A percentile compares a stretch with the other conserved stretches of the same genome.
phyloP scores from a whole-genome alignment of 148 eudicot genomes.

The Camellia lanceoleosa region DNA sequence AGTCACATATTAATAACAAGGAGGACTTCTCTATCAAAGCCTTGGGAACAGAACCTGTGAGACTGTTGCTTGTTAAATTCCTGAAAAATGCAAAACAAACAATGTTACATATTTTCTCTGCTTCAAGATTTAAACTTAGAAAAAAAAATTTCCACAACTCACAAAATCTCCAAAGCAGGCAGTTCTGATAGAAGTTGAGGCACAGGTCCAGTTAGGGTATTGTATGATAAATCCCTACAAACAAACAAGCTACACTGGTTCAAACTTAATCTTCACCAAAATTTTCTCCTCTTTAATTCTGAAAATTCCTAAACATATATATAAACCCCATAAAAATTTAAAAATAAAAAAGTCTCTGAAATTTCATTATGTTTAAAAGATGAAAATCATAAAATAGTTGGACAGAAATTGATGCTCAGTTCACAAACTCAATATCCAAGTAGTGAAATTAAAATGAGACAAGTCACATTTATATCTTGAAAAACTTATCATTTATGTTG shows the following conservation, averaged over 20 bases:
- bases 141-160: not conserved
- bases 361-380: too few relatives aligned
- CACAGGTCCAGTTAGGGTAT: conserved; percentile 1
- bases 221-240: not conserved
- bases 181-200: not conserved
- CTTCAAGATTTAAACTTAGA: not conserved
- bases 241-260: not conserved
- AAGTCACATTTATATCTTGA: too few relatives aligned
- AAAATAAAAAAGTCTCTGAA: too few relatives aligned
- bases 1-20: not conserved
- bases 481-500: too few relatives aligned
- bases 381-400: too few relatives aligned
- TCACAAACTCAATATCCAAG: too few relatives aligned
- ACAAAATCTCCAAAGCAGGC: not conserved
- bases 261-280: too few relatives aligned
- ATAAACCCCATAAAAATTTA: too few relatives aligned
- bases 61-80: not conserved
- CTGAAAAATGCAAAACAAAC: not conserved
- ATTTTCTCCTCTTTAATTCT: too few relatives aligned
- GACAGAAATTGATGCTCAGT: too few relatives aligned
- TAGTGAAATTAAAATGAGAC: too few relatives aligned
- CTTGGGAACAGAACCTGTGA: not conserved
- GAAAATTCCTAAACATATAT: too few relatives aligned
- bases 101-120: not conserved
- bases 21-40: not conserved